These are phyloP conservation scores for Penicillium palitans DNA, from an alignment of 2,329 filamentous ascomycete species.

Conservation along the genomic window DNA sequence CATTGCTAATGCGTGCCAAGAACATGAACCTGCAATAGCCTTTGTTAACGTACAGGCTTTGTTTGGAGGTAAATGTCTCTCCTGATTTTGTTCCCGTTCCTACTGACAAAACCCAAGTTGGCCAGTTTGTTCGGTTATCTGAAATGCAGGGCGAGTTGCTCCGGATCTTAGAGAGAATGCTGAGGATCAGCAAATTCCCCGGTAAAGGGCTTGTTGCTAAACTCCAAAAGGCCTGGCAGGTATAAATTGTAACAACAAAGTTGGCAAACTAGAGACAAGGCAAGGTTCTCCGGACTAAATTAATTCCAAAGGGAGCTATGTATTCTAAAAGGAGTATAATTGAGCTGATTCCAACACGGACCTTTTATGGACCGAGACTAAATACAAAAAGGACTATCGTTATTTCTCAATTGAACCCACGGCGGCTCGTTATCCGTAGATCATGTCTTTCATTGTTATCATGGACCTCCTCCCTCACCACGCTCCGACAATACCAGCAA, in stretches of 20 bases:
- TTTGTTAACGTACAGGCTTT: conserved; percentile 27
- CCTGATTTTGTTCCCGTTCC: background rate
- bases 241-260: conserved; percentile 20
- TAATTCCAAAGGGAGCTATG: background rate
- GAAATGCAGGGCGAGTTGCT: conserved; percentile 15
- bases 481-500: conserved; percentile 35
- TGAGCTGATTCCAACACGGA: background rate
- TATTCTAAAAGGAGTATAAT: background rate
- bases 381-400: conserved; percentile 19
- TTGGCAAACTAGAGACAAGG: background rate
- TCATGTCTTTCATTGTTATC: background rate
- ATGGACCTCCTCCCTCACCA: background rate
- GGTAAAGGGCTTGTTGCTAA: conserved; percentile 12
- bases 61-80: conserved; percentile 16
- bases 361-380: background rate
- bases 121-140: conserved; percentile 17
- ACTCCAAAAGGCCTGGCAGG: conserved; percentile 13
- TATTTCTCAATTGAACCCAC: background rate
- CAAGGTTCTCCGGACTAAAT: background rate
- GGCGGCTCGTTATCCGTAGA: background rate
- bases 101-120: conserved; percentile 4
- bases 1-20: conserved; percentile 18
- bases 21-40: conserved; percentile 20
- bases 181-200: conserved; percentile 19
- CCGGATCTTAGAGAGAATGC: conserved; percentile 13